Evolutionary conservation across 75 land plant genomes (phyloP), one percentile per base, ranked within the genome.

Genomic region (Gnetum montanum): DNA sequence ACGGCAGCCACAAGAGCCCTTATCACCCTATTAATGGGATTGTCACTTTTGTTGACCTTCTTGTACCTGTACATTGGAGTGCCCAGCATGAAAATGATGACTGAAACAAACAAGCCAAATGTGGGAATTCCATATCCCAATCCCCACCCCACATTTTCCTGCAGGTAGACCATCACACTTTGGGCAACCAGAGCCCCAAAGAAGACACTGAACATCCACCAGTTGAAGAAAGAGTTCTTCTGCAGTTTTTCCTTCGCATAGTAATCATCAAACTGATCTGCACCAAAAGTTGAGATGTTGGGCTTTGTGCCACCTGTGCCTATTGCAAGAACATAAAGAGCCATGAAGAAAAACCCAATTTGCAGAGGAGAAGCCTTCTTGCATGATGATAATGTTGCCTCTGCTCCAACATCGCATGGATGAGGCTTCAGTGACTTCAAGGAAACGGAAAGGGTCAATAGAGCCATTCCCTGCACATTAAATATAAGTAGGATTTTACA

Each of bases 81-180:
- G 18, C 96, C 96, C 15, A 78, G 12, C 25, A 83, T 83, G 67
- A 90, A 90, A 4, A 81, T 56, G 23, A 66, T 0, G 4, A 90
- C 38, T 4, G 96, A 78, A 10, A 90, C 2, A 0, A 91, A 51
- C 34, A 90, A 68, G 7, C 85, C 85, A 0, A 57, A 64, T 4
- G 96, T 77, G 0, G 93, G 96, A n/a, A 90, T 78, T 1, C 82
- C 96, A 47, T 88, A 90, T 2, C 96, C 96, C n/a, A 80, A 34
- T 1, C 80, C 80, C 96, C 96, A 87, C 4, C 88, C 85, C 29
- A 87, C 53, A 45, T 87, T 83, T 37, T 77, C 78, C 52, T 90
- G 96, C 8, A 90, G 70, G 70, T 87, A 90, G 12, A 90, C 88
- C 53, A 90, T 75, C 5, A 63, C 81, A 6, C 74, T 60, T 4